Base-by-base conservation (phyloP, 345 rosid genomes). In the Jatropha curcas region DNA sequence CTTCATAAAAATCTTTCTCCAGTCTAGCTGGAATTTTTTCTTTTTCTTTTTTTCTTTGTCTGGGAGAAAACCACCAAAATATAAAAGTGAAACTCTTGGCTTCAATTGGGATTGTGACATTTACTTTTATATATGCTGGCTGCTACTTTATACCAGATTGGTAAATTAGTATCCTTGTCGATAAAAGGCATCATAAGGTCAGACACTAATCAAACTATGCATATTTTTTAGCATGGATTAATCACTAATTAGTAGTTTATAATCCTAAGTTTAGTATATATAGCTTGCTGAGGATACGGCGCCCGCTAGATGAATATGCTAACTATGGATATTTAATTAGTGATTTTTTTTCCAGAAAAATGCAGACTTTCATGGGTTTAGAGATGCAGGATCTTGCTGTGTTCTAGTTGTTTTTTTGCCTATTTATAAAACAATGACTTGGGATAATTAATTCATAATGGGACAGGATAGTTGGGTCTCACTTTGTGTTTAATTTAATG, bases 1-100 rank as follows among this genome's bases (percentile, higher is more conserved):
- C 85, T 25, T 74, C 70, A 73, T 24, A 83, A 53, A 80, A 74
- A 80, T 76, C 68, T 71, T 76, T 68, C 56, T 74, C 27, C 48
- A 62, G 57, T 33, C 82, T 77, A 69, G 86, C 88, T 84, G 84
- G 86, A 80, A 53, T 35, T 31, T 60, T 78, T 55, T 45, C 33
- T 65, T 51, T 34, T 19, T 13, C 20, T 30, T 10, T 41, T 57
- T 78, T 55, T 37, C 39, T 65, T 51, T 34, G 17, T 13, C 22
- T 28, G 27, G n/a, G 25, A 34, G 55, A 65, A 65, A 41, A 63
- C 33, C 41, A 67, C 31, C 55, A 14, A 20, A 34, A 27, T 9
- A 16, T n/a, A 20, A 50, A 70, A 60, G 50, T 35, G 56, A 39
- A 43, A 1, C 9, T 14, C 28, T 62, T 63, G 66, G 79, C 75